Evolutionary conservation across 768 basidiomycete genomes (phyloP).

Genomic region (Pleurotus platypus): DNA sequence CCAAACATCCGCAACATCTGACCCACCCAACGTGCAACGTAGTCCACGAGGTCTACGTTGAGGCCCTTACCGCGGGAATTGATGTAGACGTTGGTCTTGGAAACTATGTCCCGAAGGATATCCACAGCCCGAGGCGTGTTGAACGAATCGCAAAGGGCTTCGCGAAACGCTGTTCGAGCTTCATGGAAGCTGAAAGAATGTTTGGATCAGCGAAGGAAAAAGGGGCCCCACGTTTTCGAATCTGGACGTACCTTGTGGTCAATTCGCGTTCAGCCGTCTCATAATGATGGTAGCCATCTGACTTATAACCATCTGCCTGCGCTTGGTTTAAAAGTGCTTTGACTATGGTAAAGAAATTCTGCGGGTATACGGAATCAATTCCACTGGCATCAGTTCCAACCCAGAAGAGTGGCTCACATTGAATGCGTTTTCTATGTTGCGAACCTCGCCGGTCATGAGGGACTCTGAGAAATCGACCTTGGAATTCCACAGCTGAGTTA

Average conservation of each 20-base stretch:
- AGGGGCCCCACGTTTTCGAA: conserved; percentile 1
- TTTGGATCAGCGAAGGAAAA: neutral
- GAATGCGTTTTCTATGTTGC: conserved; percentile 75
- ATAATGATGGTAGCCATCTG: conserved; percentile 65
- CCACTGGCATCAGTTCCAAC: neutral
- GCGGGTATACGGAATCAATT: conserved; percentile 9
- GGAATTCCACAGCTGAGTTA: conserved; percentile 88
- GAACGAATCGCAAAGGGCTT: conserved; percentile 93
- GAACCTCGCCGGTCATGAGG: conserved; percentile 85
- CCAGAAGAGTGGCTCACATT: conserved; percentile 55
- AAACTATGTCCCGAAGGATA: conserved; percentile 76
- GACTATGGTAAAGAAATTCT: conserved; percentile 94
- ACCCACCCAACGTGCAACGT: conserved; percentile 65
- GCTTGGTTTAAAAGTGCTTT: conserved; percentile 73
- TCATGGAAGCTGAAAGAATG: conserved; percentile 54
- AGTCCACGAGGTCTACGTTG: conserved; percentile 62
- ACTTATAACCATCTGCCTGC: conserved; percentile 39
- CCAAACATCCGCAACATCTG: conserved; percentile 78
- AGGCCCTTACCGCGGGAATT: conserved; percentile 54
- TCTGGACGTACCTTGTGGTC: conserved; percentile 47
- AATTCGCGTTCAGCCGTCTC: conserved; percentile 68
- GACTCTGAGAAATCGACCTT: conserved; percentile 94
- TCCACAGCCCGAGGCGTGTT: conserved; percentile 86
- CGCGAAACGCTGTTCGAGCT: conserved; percentile 75
- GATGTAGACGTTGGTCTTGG: conserved; percentile 86